Conservation (phyloP, 2,329 filamentous ascomycete species). For the Fusarium sp. region DNA sequence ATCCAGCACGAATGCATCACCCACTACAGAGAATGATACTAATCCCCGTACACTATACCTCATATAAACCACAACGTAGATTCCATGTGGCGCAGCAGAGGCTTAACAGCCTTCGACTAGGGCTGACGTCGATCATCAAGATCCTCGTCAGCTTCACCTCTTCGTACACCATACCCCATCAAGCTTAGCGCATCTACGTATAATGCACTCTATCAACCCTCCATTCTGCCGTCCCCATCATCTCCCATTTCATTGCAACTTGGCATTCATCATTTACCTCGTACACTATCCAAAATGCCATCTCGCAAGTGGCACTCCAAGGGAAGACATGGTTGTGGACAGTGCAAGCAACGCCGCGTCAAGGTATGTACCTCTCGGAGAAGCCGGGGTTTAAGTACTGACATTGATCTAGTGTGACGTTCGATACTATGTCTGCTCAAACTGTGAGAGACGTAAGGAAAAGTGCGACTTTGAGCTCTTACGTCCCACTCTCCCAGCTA, state of each 20-base stretch:
- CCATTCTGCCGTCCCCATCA: background rate
- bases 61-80: accelerated
- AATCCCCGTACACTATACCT: background rate
- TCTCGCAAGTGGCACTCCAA: background rate
- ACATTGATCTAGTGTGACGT: background rate
- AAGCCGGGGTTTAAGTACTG: background rate
- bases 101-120: background rate
- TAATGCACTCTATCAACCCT: background rate
- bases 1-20: background rate
- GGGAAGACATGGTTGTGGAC: background rate
- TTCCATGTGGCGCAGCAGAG: background rate
- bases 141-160: background rate
- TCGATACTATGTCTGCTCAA: background rate
- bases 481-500: background rate
- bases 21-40: background rate
- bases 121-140: background rate
- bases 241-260: background rate
- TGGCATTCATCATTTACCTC: background rate
- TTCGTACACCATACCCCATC: background rate
- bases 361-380: background rate
- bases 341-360: background rate
- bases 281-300: background rate
- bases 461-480: background rate
- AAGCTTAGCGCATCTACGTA: background rate
- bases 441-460: background rate